Evolutionary conservation across 805 yeast genomes (phyloP), one percentile per base, ranked within the genome.

Genomic region (Saccharomycopsis malanga): DNA sequence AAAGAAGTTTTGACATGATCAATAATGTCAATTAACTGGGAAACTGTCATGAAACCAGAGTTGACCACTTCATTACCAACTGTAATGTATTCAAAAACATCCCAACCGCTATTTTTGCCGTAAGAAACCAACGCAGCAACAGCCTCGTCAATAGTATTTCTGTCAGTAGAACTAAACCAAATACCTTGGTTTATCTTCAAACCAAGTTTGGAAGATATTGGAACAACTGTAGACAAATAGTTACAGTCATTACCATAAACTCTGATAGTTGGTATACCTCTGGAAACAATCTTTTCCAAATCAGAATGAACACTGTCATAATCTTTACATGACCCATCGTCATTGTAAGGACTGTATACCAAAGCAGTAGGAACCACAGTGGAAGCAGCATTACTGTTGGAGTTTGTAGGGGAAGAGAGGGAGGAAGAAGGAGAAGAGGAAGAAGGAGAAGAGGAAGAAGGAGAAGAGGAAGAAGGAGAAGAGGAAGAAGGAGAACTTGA

Each of bases 21-120:
- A 53, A 87, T 82, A 65, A 86, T 87, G 42, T 64, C 38, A 27
- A 81, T 68, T 55, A 89, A 73, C n/a, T 82, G 83, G 21, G 65
- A 55, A 20, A 74, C 86, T 5, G 85, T 59, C 57, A 75, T 68
- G 64, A 67, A 85, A 9, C 79, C 81, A 29, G 79, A 69, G 56
- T 72, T 73, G 47, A 89, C 69, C 25, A 94, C 96, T 68, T 89
- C 97, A 61, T 89, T 89, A 49, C 96, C 97, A 53, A 89, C 71
- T 18, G 94, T 83, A 56, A 89, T 72, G 61, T 67, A 79, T 51
- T 82, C 83, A 65, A 87, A 81, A n/a, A 82, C 66, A 51, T 69
- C 79, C 94, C 94, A 89, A 29, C 76, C 77, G 48, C 70, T 65
- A 15, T 73, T 68, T n/a, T 45, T 34, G 27, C 39, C 45, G 54